Evolutionary conservation across 306 rosid genomes (phyloP).

Genomic region (Fragaria iinumae): DNA sequence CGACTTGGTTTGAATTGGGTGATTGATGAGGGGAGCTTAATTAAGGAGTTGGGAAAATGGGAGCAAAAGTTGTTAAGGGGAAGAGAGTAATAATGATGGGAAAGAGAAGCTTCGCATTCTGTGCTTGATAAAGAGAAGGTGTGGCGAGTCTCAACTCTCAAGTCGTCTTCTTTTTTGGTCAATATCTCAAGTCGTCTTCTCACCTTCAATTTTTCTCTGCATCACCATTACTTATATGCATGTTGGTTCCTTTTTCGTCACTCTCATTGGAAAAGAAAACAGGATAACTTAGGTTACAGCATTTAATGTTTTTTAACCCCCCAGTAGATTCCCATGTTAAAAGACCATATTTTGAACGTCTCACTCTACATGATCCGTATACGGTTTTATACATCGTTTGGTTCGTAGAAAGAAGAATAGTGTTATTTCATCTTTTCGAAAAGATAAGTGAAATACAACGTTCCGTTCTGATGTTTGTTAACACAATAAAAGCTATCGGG

Average conservation of each 20-base stretch:
- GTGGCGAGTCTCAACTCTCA: constrained; percentile 24
- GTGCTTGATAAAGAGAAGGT: constrained; percentile 40
- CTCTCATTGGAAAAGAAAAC: constrained; percentile 20
- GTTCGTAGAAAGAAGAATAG: too few relatives aligned
- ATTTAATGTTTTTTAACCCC: not conserved
- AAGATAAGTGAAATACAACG: too few relatives aligned
- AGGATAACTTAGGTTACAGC: constrained; percentile 1
- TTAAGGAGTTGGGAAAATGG: constrained; percentile 33
- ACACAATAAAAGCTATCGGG: too few relatives aligned
- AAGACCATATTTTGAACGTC: not conserved
- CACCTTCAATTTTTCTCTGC: constrained; percentile 28
- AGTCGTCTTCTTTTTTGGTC: too few relatives aligned
- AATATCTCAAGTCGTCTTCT: not conserved
- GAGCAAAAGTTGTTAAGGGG: constrained; percentile 24
- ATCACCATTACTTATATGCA: constrained; percentile 30
- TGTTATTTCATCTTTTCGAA: too few relatives aligned
- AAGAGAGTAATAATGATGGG: constrained; percentile 45
- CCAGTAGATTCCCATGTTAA: not conserved
- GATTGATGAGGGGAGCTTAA: constrained; percentile 26
- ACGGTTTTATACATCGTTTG: too few relatives aligned
- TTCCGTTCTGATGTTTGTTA: too few relatives aligned
- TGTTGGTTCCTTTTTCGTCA: constrained; percentile 26
- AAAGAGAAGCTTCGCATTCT: constrained; percentile 68
- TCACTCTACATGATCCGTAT: too few relatives aligned
- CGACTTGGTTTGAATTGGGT: not conserved